Conservation (phyloP, 139 green algal species). For the Closterium sp. region DNA sequence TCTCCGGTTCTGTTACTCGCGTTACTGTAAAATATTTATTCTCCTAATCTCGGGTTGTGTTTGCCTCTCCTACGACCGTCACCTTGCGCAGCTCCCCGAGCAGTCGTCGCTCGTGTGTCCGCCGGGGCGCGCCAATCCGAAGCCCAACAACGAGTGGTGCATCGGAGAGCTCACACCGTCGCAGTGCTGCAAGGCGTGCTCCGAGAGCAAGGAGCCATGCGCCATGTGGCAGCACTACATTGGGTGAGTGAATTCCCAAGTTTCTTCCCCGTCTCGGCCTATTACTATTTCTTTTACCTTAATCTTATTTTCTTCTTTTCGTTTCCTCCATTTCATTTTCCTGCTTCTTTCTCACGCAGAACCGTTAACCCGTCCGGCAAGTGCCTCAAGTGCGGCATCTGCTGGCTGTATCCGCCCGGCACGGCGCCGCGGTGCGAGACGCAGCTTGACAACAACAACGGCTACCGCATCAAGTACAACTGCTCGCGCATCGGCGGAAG, state of each 20-base stretch:
- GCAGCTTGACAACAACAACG: not conserved
- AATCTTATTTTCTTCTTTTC: no score
- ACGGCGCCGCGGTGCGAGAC: not conserved
- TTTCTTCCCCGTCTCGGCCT: not conserved
- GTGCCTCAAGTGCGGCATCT: not conserved
- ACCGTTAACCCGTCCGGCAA: not conserved
- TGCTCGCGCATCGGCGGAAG: conserved; percentile 17
- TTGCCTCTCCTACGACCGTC: no score
- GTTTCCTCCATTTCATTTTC: no score
- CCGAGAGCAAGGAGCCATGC: not conserved
- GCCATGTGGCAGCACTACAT: not conserved
- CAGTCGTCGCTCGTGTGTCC: not conserved
- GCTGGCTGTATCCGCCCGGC: not conserved
- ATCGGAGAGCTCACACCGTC: not conserved
- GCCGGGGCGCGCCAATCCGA: not conserved
- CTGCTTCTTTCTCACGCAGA: not conserved
- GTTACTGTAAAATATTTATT: no score
- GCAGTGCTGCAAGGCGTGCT: not conserved
- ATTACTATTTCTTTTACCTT: no score
- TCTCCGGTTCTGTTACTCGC: no score
- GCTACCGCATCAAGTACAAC: not conserved
- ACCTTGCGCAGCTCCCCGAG: not conserved
- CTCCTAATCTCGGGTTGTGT: no score
- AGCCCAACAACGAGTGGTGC: not conserved
- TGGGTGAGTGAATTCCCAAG: not conserved